A percentile compares a stretch with the other conserved stretches of the same genome.
Conservation (phyloP, 1,139 yeast genomes). For the Meyerozyma smithsonii region DNA sequence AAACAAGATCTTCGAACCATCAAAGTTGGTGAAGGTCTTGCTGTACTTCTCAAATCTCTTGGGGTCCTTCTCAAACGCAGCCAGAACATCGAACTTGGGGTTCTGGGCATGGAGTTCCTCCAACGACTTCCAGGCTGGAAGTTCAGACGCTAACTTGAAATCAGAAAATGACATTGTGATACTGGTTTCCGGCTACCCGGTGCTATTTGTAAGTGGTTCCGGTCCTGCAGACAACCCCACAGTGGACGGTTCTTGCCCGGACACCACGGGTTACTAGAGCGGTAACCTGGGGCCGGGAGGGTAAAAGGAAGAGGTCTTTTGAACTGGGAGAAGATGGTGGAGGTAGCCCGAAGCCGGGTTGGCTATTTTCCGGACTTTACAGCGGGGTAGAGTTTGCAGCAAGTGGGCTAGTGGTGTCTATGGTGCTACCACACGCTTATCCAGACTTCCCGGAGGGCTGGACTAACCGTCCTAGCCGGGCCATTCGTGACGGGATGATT, state of each 20-base stretch:
- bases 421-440: no score
- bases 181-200: not conserved
- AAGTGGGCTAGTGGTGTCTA: no score
- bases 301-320: not conserved
- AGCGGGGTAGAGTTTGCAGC: no score
- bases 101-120: constrained; percentile 61
- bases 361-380: no score
- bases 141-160: constrained; percentile 66
- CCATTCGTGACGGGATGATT: no score
- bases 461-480: no score
- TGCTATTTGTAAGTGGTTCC: not conserved
- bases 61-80: constrained; percentile 71
- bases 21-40: constrained; percentile 74
- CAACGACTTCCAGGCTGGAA: constrained; percentile 81
- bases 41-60: constrained; percentile 72
- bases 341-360: no score
- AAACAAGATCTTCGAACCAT: constrained; percentile 82
- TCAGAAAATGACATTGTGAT: constrained; percentile 31
- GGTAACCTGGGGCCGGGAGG: no score
- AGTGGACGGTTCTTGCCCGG: constrained; percentile 2
- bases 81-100: constrained; percentile 65
- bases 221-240: not conserved
- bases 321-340: no score
- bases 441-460: no score
- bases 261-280: not conserved